phyloP scores from a whole-genome alignment of 768 basidiomycete genomes.

The Clitopilus passeckerianus region DNA sequence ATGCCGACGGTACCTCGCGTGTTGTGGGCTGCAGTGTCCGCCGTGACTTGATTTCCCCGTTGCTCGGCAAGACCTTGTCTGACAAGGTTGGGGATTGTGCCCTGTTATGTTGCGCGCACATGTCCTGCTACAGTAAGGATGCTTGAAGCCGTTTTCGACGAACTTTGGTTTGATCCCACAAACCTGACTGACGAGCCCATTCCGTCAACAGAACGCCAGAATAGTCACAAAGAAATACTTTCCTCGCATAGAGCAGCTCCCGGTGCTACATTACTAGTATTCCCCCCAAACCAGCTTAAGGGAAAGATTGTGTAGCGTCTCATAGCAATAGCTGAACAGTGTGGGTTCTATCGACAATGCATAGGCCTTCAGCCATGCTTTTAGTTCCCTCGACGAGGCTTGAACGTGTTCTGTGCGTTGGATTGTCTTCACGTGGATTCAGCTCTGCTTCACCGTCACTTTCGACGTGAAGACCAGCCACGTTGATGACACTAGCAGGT shows the following conservation, averaged over 20 bases:
- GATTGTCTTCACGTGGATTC: background rate
- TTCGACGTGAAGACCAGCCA: too few species aligned
- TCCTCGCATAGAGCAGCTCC: background rate
- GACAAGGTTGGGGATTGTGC: background rate
- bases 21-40: background rate
- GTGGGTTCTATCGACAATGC: too few species aligned
- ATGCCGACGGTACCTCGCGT: background rate
- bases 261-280: background rate
- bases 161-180: constrained; percentile 60
- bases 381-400: background rate
- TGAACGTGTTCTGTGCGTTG: background rate
- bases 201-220: too few species aligned
- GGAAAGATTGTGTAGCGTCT: background rate
- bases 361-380: too few species aligned
- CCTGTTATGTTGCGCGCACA: constrained; percentile 39
- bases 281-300: background rate
- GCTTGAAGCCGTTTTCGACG: constrained; percentile 52
- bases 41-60: background rate
- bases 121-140: constrained; percentile 57
- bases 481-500: too few species aligned
- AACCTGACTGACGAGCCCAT: constrained; percentile 26
- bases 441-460: too few species aligned
- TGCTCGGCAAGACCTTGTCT: background rate
- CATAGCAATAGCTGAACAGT: background rate
- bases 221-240: background rate